A percentile compares a stretch with the other conserved stretches of the same genome.
phyloP scores from a whole-genome alignment of 192 early-diverging fungal species.

The Coemansia sp. region DNA sequence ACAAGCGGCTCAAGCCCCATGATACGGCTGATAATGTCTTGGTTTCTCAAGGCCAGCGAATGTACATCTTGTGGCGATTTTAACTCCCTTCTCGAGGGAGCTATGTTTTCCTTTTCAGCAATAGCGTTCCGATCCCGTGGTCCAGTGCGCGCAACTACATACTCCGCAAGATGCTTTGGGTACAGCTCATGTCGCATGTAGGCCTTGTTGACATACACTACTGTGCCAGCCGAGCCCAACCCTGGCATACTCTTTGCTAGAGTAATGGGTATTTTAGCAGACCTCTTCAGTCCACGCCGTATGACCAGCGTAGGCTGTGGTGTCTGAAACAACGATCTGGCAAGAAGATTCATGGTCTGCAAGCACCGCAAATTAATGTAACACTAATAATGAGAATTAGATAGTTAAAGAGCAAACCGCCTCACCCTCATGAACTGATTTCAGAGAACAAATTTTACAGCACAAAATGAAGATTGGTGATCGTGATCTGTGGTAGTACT shows the following conservation, averaged over 20 bases:
- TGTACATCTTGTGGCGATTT: conserved; percentile 26
- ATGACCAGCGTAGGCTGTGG: conserved; percentile 18
- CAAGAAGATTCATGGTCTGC: conserved; percentile 27
- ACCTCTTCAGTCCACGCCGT: conserved; percentile 43
- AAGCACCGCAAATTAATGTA: not conserved
- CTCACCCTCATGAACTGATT: too few species aligned
- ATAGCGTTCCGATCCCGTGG: conserved; percentile 37
- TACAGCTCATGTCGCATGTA: conserved; percentile 54
- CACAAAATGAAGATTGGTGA: too few species aligned
- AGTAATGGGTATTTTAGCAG: conserved; percentile 35
- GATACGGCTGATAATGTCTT: conserved; percentile 29
- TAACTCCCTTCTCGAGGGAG: not conserved
- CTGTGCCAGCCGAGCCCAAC: conserved; percentile 37
- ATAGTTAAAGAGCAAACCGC: too few species aligned
- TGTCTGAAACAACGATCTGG: conserved; percentile 19
- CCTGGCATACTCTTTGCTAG: conserved; percentile 41
- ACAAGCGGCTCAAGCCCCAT: conserved; percentile 31
- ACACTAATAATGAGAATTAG: not conserved
- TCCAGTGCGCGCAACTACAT: conserved; percentile 32
- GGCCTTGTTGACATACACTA: conserved; percentile 38
- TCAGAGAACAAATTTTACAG: too few species aligned
- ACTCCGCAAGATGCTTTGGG: conserved; percentile 52
- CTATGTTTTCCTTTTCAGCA: not conserved
- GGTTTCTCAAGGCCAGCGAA: conserved; percentile 43
- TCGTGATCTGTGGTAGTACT: too few species aligned